These are phyloP conservation scores for Mucor indicus DNA, from an alignment of 371 early-diverging fungal species.

Conservation along the genomic window DNA sequence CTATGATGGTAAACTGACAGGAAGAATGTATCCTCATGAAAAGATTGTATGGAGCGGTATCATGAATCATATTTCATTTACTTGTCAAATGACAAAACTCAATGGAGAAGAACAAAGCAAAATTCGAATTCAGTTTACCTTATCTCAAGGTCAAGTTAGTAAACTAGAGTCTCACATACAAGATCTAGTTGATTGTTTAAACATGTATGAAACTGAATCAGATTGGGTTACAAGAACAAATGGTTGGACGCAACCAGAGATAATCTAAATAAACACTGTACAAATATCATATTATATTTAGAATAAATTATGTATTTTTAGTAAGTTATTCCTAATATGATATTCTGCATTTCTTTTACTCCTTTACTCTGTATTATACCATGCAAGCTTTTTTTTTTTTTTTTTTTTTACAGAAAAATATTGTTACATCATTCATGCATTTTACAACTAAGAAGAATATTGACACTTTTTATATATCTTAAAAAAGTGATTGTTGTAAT, in stretches of 20 bases:
- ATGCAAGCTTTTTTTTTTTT: too few relatives aligned
- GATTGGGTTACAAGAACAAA: conserved; percentile 19
- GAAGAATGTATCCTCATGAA: conserved; percentile 21
- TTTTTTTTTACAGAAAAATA: too few relatives aligned
- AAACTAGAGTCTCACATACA: conserved; percentile 8
- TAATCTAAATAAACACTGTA: too few relatives aligned
- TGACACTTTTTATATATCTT: too few relatives aligned
- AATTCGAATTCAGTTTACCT: conserved; percentile 13
- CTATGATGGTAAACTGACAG: conserved; percentile 17
- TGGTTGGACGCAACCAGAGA: conserved; percentile 18
- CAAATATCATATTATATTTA: too few relatives aligned
- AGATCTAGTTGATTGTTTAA: conserved; percentile 12
- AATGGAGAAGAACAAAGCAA: neutral
- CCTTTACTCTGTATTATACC: too few relatives aligned
- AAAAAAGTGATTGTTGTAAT: too few relatives aligned
- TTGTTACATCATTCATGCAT: too few relatives aligned
- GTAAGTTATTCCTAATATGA: too few relatives aligned
- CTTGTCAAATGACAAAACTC: conserved; percentile 15
- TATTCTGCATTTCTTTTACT: too few relatives aligned
- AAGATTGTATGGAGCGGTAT: conserved; percentile 20
- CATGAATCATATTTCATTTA: conserved; percentile 10
- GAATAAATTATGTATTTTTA: too few relatives aligned
- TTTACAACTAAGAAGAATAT: too few relatives aligned
- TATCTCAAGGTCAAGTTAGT: conserved; percentile 2
- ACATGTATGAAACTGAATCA: conserved; percentile 21